Evolutionary conservation across 306 rosid genomes (phyloP), one percentile per base, ranked within the genome.

Genomic region (Dalbergia oliveri): DNA sequence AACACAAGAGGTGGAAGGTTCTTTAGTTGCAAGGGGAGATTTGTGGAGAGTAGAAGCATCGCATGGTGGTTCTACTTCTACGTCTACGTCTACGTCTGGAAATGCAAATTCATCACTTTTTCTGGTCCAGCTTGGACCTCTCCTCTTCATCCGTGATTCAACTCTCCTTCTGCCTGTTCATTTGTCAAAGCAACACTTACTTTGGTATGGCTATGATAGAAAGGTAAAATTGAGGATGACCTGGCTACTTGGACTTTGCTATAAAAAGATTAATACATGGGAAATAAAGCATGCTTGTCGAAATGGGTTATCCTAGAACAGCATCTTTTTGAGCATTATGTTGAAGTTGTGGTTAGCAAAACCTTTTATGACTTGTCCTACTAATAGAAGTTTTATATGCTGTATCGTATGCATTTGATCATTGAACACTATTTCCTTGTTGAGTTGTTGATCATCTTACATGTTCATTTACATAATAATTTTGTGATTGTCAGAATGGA

Each of bases 21-120:
- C 98, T 80, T 31, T 93, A 78, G 94, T 83, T 82, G 98, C 99
- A 63, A 89, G 97, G 87, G 99, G 99, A 79, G 98, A 91, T 85
- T 80, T 93, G 58, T 96, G 99, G 99, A 93, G 99, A 84, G 88
- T 93, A 47, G 99, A 96, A 85, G 97, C 98, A 66, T 93, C 99
- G 3, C 93, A 83, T 65, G 94, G 94, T 18, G 80, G 94, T 79
- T 89, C 97, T 34, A 66, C 97, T 79, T 89, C 97, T 34, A 75
- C 97, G n/a, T 80, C 98, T 34, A 75, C 97, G n/a, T 80, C 98
- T 21, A 75, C 97, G 19, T 80, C 98, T 21, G 87, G 98, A 87
- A 91, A 86, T 82, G 92, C 85, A 69, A 91, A 84, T 84, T 93
- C 98, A 21, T 86, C 98, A 65, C 93, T 93, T 69, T 93, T 90